phyloP scores from a whole-genome alignment of 306 rosid species.

The Glycine latifolia region DNA sequence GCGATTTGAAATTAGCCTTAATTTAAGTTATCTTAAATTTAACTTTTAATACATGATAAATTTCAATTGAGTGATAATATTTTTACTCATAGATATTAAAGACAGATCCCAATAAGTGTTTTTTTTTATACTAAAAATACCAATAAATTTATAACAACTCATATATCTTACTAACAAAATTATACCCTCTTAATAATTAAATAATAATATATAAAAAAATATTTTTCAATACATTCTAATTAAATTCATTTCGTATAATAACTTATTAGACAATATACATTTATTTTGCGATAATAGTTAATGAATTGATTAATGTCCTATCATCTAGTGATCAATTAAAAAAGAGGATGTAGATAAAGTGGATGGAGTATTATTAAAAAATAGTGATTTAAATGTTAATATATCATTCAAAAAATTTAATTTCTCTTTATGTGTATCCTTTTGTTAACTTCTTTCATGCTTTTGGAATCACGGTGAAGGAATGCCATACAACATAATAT shows the following conservation, averaged over 20 bases:
- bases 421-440: background rate
- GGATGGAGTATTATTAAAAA: background rate
- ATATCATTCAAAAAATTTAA: background rate
- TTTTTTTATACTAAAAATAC: no score
- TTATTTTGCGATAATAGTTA: background rate
- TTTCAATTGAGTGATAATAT: no score
- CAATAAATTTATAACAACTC: no score
- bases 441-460: background rate
- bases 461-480: background rate
- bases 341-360: background rate
- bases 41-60: no score
- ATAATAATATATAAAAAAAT: no score
- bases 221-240: no score
- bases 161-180: no score
- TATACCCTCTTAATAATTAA: no score
- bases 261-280: background rate
- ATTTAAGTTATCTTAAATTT: background rate
- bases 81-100: no score
- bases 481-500: background rate
- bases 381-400: background rate
- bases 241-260: background rate
- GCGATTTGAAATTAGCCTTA: no score
- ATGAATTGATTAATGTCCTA: background rate
- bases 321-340: background rate
- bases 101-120: no score